A percentile compares a stretch with the other conserved stretches of the same genome.
Conservation (phyloP, 352 stramenopile species). For the Plasmopara viticola region DNA sequence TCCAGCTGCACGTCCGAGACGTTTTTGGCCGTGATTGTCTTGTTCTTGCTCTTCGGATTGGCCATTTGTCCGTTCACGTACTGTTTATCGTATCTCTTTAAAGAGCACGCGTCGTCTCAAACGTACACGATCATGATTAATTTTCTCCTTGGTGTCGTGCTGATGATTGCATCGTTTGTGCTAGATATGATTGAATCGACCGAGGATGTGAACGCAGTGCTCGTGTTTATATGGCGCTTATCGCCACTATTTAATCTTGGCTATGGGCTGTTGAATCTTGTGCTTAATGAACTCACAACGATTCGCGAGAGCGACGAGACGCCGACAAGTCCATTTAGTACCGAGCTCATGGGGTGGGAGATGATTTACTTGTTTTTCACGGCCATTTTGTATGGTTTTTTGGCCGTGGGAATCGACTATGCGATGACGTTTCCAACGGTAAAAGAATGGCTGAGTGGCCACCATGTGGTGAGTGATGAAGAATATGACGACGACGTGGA, state of each 20-base stretch:
- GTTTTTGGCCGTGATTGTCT: conserved; percentile 42
- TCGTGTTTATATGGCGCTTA: conserved; percentile 69
- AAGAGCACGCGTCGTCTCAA: conserved; percentile 57
- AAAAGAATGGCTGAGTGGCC: conserved; percentile 32
- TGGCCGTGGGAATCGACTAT: conserved; percentile 39
- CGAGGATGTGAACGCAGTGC: conserved; percentile 33
- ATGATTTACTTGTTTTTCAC: conserved; percentile 45
- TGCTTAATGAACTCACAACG: conserved; percentile 33
- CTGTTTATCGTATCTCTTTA: conserved; percentile 59
- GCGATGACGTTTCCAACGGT: conserved; percentile 29
- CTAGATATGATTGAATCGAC: conserved; percentile 46
- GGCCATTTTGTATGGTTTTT: conserved; percentile 21
- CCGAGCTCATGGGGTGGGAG: conserved; percentile 54
- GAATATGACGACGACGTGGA: conserved; percentile 38
- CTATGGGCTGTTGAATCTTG: conserved; percentile 36
- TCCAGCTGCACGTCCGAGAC: conserved; percentile 38
- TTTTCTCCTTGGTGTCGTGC: conserved; percentile 51
- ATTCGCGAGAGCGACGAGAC: conserved; percentile 24
- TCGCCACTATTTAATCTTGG: conserved; percentile 63
- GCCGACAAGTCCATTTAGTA: conserved; percentile 47
- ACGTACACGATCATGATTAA: conserved; percentile 70
- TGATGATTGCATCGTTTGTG: conserved; percentile 57
- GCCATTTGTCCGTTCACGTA: conserved; percentile 66
- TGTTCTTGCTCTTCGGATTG: conserved; percentile 56
- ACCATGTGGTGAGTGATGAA: conserved; percentile 20